A percentile compares a stretch with the other conserved stretches of the same genome.
Evolutionary conservation across 2,329 filamentous ascomycete species (phyloP).

Genomic region (Lecanosticta acicola): DNA sequence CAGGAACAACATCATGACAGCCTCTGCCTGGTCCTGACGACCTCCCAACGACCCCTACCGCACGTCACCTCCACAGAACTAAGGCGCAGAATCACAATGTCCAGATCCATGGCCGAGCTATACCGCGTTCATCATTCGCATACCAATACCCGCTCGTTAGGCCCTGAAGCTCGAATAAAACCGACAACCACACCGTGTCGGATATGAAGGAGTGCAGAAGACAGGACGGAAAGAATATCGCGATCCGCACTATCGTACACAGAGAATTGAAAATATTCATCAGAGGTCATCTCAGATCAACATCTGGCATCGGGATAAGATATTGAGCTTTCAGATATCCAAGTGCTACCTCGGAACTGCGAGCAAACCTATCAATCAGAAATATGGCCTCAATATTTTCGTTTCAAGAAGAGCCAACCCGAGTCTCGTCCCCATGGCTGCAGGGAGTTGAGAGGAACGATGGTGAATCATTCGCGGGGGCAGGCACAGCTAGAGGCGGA

Average conservation of each 20-base stretch:
- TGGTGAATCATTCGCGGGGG: neutral
- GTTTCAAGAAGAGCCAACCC: conserved; percentile 79
- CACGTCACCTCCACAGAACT: neutral
- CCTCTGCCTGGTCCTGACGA: conserved; percentile 8
- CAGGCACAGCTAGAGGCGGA: neutral
- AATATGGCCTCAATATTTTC: conserved; percentile 92
- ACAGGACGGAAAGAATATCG: neutral
- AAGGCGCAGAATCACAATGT: conserved; percentile 42
- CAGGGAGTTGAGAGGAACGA: conserved; percentile 30
- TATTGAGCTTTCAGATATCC: neutral
- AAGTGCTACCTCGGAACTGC: too few relatives aligned
- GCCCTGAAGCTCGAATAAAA: conserved; percentile 15
- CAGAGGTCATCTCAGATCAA: conserved; percentile 1
- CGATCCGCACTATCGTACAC: too few relatives aligned
- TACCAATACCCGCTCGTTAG: conserved; percentile 47
- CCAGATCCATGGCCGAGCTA: conserved; percentile 42
- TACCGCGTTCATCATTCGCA: conserved; percentile 48
- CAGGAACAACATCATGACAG: conserved; percentile 4
- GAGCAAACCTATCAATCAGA: too few relatives aligned
- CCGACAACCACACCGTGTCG: conserved; percentile 2
- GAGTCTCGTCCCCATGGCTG: conserved; percentile 87
- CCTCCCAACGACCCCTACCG: neutral
- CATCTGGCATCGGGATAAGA: neutral
- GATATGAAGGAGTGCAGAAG: conserved; percentile 8
- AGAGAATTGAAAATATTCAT: neutral